Evolutionary conservation across 1,139 yeast genomes (phyloP), one percentile per base, ranked within the genome.

Genomic region (Candida glucosophila): DNA sequence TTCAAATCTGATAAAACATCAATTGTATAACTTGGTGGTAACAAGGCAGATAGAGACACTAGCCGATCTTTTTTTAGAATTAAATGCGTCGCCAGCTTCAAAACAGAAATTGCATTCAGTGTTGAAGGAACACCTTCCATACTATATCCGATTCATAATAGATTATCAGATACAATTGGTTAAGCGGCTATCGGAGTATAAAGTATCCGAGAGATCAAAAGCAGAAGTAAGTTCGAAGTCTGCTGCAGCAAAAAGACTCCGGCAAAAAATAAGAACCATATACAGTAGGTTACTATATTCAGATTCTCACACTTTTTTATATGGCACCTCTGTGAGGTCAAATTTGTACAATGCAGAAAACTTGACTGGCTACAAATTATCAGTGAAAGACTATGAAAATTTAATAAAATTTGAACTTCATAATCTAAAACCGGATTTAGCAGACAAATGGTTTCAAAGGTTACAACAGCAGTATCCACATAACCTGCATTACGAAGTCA

Each of bases 401-500:
- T 43, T 64, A 30, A 51, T 62, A 19, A 19, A 25, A 22, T 40
- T 63, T 25, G 71, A 64, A 35, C 40, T 55, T 26, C 37, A 41
- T 29, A 58, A 56, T 36, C 40, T 36, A 18, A 63, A 62, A 34
- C 34, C 52, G 17, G 69, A 63, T 37, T 45, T 61, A 35, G 67
- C 64, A 2, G 45, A 58, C 4, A 50, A 49, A 29, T 62, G 69
- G 69, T 54, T 59, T 33, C 49, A 44, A 22, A 38, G 52, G 22
- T 53, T 61, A 28, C 57, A 55, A 24, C 29, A 33, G 11, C 49
- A 51, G 25, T 46, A 29, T 29, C 36, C 38, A 1, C 25, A 36
- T n/a, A 34, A 25, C 8, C 13, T 42, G 6, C 33, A 35, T 22
- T 25, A 25, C 13, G 31, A 35, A 15, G 20, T 30, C 22, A 53